These are phyloP conservation scores for Microsporum ferrugineum DNA, from an alignment of 2,329 filamentous ascomycete species.

Conservation along the genomic window DNA sequence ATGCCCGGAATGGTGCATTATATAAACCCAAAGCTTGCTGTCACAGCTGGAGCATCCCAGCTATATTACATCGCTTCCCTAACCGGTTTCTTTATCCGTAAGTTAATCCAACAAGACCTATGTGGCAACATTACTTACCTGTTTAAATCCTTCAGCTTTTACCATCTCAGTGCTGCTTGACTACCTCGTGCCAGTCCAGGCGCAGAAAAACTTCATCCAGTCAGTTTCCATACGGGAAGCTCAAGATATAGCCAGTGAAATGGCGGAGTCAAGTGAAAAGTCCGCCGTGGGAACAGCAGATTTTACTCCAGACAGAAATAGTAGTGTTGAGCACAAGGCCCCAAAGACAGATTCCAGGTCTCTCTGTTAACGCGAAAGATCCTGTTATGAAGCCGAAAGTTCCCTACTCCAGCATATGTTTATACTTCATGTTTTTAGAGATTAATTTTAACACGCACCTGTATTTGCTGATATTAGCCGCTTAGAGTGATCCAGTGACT, in stretches of 20 bases:
- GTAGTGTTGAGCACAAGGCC: background rate
- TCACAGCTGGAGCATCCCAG: constrained; percentile 23
- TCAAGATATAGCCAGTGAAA: background rate
- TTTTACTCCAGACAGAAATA: background rate
- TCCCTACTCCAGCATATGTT: background rate
- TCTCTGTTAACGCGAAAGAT: background rate
- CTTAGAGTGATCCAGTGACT: background rate
- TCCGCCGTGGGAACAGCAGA: background rate
- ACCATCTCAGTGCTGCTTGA: background rate
- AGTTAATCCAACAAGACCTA: background rate
- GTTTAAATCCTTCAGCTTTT: background rate
- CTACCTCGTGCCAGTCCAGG: background rate
- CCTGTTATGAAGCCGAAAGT: background rate
- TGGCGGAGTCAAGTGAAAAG: background rate
- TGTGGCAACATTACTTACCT: background rate
- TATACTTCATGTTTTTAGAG: background rate
- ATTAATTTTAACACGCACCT: background rate
- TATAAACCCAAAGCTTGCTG: constrained; percentile 13
- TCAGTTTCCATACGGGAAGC: background rate
- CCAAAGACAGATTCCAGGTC: background rate
- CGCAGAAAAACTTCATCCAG: background rate
- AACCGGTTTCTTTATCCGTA: constrained; percentile 30
- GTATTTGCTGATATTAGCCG: background rate
- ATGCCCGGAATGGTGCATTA: constrained; percentile 29
- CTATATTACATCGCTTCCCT: constrained; percentile 35